A percentile compares a stretch with the other conserved stretches of the same genome.
phyloP scores from a whole-genome alignment of 177 flowering plant species.

The Vitis hybrid region DNA sequence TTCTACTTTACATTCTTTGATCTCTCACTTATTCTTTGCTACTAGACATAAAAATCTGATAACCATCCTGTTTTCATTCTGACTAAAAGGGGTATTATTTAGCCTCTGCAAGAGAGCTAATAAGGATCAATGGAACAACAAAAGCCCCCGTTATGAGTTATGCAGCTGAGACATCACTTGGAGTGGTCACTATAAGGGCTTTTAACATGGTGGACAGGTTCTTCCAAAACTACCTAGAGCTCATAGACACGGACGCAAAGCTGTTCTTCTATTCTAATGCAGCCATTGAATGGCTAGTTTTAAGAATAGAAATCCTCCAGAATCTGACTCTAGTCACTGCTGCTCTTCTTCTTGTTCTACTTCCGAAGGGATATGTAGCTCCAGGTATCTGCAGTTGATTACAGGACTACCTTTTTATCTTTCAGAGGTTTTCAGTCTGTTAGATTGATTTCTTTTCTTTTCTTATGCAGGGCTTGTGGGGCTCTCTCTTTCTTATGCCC shows the following conservation, averaged over 20 bases:
- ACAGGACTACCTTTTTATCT: not conserved
- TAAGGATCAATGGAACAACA: conserved; percentile 84
- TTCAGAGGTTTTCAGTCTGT: too few species aligned
- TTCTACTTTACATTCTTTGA: too few species aligned
- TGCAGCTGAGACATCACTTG: conserved; percentile 85
- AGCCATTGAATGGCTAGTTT: conserved; percentile 68
- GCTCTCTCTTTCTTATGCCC: conserved; percentile 83
- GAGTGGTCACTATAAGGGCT: conserved; percentile 79
- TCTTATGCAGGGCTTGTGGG: conserved; percentile 71
- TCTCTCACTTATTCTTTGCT: too few species aligned
- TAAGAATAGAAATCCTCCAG: conserved; percentile 70
- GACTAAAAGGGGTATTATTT: conserved; percentile 51
- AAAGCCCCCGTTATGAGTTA: conserved; percentile 88
- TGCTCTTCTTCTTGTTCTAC: conserved; percentile 58
- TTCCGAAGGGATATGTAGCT: conserved; percentile 42
- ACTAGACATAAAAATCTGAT: not conserved
- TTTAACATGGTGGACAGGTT: conserved; percentile 56
- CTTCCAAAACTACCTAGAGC: conserved; percentile 52
- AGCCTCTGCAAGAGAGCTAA: conserved; percentile 70
- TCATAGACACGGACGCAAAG: conserved; percentile 67
- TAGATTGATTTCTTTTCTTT: not conserved
- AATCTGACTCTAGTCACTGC: conserved; percentile 67
- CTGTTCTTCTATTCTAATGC: conserved; percentile 75
- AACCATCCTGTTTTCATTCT: not conserved
- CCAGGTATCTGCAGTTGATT: conserved; percentile 48